These are phyloP conservation scores for Aspergillus funiculosus DNA, from an alignment of 495 filamentous ascomycete species.

Conservation along the genomic window DNA sequence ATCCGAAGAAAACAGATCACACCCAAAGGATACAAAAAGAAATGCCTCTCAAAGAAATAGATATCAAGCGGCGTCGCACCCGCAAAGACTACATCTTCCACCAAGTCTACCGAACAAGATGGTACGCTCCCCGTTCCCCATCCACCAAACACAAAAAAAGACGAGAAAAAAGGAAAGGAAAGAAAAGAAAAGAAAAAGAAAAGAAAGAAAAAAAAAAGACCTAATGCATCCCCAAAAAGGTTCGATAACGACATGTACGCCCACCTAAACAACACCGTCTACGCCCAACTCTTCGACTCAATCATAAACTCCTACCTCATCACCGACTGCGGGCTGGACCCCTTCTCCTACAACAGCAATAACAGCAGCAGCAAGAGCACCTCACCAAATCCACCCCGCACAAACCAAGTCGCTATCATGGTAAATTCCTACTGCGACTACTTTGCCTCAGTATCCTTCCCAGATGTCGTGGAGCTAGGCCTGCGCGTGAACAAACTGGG, in stretches of 20 bases:
- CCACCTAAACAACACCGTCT: conserved; percentile 80
- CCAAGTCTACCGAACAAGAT: conserved; percentile 82
- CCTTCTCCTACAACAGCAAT: conserved; percentile 51
- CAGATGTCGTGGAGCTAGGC: conserved; percentile 72
- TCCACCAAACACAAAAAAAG: too few species aligned
- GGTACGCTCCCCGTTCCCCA: conserved; percentile 44
- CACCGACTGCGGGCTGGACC: conserved; percentile 67
- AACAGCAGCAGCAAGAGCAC: too few species aligned
- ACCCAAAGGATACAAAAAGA: too few species aligned
- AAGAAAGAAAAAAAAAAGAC: too few species aligned
- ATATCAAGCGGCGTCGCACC: conserved; percentile 55
- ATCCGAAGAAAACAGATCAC: too few species aligned
- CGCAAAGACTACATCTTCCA: conserved; percentile 72
- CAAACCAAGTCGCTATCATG: conserved; percentile 66
- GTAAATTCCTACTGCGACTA: conserved; percentile 80
- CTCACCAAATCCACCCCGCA: neutral
- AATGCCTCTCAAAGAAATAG: conserved; percentile 32
- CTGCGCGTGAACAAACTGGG: conserved; percentile 79
- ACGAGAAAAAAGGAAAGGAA: too few species aligned
- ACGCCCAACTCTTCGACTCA: conserved; percentile 78
- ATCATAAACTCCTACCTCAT: conserved; percentile 89
- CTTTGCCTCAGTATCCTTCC: conserved; percentile 78
- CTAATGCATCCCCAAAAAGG: too few species aligned
- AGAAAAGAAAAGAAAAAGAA: too few species aligned
- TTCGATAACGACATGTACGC: conserved; percentile 95